Evolutionary conservation across 768 basidiomycete genomes (phyloP).

Genomic region (Hypsizygus marmoreus): DNA sequence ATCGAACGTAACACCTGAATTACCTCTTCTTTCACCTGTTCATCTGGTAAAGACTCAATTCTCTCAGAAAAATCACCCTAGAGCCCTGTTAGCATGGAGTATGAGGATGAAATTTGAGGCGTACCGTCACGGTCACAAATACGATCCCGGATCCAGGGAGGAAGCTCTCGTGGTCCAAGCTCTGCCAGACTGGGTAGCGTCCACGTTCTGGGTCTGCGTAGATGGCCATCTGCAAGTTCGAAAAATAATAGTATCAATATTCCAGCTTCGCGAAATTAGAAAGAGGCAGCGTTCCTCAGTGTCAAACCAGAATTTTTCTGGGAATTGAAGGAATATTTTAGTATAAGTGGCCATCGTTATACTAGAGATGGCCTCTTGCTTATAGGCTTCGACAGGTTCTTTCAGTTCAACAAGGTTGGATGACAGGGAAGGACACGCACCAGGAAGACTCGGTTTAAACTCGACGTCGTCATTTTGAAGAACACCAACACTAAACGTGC

Average conservation of each 20-base stretch:
- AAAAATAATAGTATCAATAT: too few relatives aligned
- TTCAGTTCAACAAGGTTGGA: not conserved
- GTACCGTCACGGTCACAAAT: constrained; percentile 51
- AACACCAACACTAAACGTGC: constrained; percentile 72
- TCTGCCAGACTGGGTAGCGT: constrained; percentile 69
- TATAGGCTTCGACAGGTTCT: constrained; percentile 38
- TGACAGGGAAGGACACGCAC: constrained; percentile 15
- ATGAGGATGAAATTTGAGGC: too few relatives aligned
- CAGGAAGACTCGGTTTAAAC: constrained; percentile 57
- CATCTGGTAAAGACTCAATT: constrained; percentile 52
- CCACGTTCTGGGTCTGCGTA: constrained; percentile 64
- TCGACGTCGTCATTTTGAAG: constrained; percentile 62
- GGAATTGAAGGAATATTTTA: constrained; percentile 69
- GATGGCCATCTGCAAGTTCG: constrained; percentile 60
- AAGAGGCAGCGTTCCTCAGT: constrained; percentile 30
- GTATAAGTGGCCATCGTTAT: constrained; percentile 70
- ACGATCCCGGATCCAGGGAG: constrained; percentile 62
- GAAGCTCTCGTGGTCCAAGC: constrained; percentile 57
- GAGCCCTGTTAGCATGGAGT: not conserved
- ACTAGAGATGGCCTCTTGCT: constrained; percentile 63
- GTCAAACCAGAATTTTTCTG: constrained; percentile 57
- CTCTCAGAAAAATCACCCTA: constrained; percentile 66
- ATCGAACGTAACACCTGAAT: constrained; percentile 56
- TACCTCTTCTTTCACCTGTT: constrained; percentile 52
- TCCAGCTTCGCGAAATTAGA: too few relatives aligned